Evolutionary conservation across 352 stramenopile genomes (phyloP).

Genomic region (Globisporangium nunn): DNA sequence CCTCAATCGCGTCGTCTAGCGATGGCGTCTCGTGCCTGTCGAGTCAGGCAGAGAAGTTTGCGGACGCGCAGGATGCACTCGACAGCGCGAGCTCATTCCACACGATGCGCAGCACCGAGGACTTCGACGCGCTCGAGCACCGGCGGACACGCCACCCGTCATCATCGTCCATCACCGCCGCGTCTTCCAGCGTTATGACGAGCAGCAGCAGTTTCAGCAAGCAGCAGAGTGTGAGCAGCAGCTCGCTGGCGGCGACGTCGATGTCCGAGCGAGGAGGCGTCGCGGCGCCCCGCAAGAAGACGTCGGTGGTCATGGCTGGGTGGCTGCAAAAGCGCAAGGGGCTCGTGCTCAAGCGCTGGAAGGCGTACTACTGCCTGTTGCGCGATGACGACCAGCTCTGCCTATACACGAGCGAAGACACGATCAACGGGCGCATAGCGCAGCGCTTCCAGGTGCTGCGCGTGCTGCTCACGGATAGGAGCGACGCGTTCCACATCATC

Average conservation of each 20-base stretch:
- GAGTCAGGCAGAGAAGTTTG: constrained; percentile 6
- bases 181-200: too few species aligned
- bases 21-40: not conserved
- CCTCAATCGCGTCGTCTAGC: not conserved
- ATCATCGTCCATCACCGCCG: constrained; percentile 2
- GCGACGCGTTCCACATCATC: constrained; percentile 48
- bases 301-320: constrained; percentile 25
- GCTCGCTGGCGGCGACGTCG: too few species aligned
- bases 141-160: constrained; percentile 15
- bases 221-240: not conserved
- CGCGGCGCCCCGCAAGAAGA: constrained; percentile 2
- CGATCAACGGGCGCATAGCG: constrained; percentile 38
- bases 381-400: constrained; percentile 45
- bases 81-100: constrained; percentile 8
- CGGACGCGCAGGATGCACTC: not conserved
- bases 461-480: constrained; percentile 36
- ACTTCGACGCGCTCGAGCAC: constrained; percentile 22
- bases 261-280: too few species aligned
- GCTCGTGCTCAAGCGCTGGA: constrained; percentile 51
- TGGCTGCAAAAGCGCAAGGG: constrained; percentile 53
- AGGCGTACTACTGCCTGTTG: constrained; percentile 45
- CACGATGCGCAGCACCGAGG: constrained; percentile 26
- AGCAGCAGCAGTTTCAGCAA: not conserved
- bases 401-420: constrained; percentile 51
- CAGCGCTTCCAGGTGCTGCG: constrained; percentile 41